Percentiles rank a stretch among this genome's conserved stretches.
Conservation (phyloP, 176 grass and related monocot genomes). For the Hordeum vulgare region MorexV3_pseudomolecules_assembly NC_058520.1:455797534-455798033, state of each 20-base stretch:
- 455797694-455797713: constrained; percentile 40
- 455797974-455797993: background rate
- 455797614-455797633: constrained; percentile 17
- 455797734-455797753: constrained; percentile 27
- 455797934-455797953: constrained; percentile 5
- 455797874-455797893: background rate
- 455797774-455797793: background rate
- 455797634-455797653: background rate
- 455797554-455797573: constrained; percentile 9
- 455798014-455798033: background rate
- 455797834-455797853: background rate
- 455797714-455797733: constrained; percentile 53
- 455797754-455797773: background rate
- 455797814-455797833: background rate
- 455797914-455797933: background rate
- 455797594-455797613: background rate
- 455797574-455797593: background rate
- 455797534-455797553: constrained; percentile 35
- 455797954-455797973: background rate
- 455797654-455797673: constrained; percentile 16
- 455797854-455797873: background rate
- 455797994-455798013: background rate
- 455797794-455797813: background rate
- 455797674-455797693: constrained; percentile 49
- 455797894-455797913: background rate